These are phyloP conservation scores for Thelonectria olida DNA, from an alignment of 2,329 filamentous ascomycete species.

Conservation along the genomic window DNA sequence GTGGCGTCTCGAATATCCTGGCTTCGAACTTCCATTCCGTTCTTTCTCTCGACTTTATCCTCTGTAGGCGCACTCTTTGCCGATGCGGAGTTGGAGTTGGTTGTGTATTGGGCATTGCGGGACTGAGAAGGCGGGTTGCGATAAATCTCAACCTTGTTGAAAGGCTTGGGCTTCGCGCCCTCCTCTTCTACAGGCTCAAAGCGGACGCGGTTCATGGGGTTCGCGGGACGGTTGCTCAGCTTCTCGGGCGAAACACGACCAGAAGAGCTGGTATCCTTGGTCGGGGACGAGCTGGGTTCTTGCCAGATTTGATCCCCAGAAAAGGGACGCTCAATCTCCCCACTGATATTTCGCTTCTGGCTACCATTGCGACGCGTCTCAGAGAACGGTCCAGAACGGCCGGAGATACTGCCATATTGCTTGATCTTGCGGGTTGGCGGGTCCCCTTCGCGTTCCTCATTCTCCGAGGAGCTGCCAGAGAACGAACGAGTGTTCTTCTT, in stretches of 20 bases:
- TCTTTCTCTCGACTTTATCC: slow-evolving; percentile 68
- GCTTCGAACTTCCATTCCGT: slow-evolving; percentile 83
- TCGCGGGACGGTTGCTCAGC: slow-evolving; percentile 45
- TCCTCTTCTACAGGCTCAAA: slow-evolving; percentile 55
- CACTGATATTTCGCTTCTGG: slow-evolving; percentile 75
- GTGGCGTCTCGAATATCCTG: slow-evolving; percentile 92
- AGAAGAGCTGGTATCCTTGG: slow-evolving; percentile 23
- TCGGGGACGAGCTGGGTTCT: slow-evolving; percentile 69
- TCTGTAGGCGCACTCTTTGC: slow-evolving; percentile 41
- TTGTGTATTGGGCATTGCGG: slow-evolving; percentile 81
- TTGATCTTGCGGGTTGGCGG: slow-evolving; percentile 44
- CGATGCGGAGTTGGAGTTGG: slow-evolving; percentile 69
- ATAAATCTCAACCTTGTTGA: slow-evolving; percentile 77
- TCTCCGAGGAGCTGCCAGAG: slow-evolving; percentile 63
- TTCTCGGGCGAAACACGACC: slow-evolving; percentile 46
- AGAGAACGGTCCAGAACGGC: slow-evolving; percentile 47
- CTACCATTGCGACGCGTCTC: slow-evolving; percentile 68
- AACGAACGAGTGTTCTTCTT: slow-evolving; percentile 55
- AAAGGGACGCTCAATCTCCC: slow-evolving; percentile 72
- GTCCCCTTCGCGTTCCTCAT: slow-evolving; percentile 44
- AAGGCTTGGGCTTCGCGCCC: slow-evolving; percentile 45
- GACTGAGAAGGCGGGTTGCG: slow-evolving; percentile 86
- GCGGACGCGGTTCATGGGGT: slow-evolving; percentile 44
- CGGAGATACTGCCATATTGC: slow-evolving; percentile 52
- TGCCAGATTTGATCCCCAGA: slow-evolving; percentile 88